phyloP scores from a whole-genome alignment of 805 yeast species.

The Clavispora vitiphila region DNA sequence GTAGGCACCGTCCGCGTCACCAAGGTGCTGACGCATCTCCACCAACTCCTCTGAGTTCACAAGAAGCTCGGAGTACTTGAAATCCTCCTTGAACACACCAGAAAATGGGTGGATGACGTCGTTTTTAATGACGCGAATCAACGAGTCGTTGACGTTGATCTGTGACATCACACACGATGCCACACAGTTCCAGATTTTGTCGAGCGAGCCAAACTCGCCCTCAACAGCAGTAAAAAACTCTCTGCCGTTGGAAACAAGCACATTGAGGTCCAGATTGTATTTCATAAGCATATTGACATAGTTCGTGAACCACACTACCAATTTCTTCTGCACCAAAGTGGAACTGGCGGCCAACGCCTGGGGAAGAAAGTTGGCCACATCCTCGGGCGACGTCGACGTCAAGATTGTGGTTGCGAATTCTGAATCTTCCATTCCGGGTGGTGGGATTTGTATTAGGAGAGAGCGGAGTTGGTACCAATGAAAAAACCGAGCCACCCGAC shows the following conservation, averaged over 20 bases:
- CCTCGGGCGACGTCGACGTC: constrained; percentile 38
- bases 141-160: constrained; percentile 44
- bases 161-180: constrained; percentile 47
- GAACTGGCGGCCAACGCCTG: constrained; percentile 28
- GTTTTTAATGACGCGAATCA: constrained; percentile 42
- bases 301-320: constrained; percentile 31
- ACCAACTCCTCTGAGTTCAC: constrained; percentile 40
- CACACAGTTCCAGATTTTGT: constrained; percentile 43
- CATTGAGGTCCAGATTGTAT: constrained; percentile 19
- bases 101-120: constrained; percentile 55
- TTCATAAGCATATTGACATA: constrained; percentile 16
- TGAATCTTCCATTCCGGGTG: constrained; percentile 11
- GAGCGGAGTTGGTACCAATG: background rate
- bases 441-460: background rate
- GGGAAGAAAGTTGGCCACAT: constrained; percentile 36
- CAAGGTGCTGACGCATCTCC: constrained; percentile 29
- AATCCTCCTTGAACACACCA: constrained; percentile 49
- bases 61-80: constrained; percentile 52
- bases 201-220: constrained; percentile 35
- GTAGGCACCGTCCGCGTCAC: constrained; percentile 35
- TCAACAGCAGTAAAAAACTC: constrained; percentile 15
- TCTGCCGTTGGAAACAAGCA: constrained; percentile 19
- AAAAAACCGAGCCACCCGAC: background rate
- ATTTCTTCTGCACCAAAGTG: constrained; percentile 23
- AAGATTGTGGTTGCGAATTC: constrained; percentile 32